Evolutionary conservation across 2,329 filamentous ascomycete genomes (phyloP), one percentile per base, ranked within the genome.

Genomic region (Anthostomella pinea): DNA sequence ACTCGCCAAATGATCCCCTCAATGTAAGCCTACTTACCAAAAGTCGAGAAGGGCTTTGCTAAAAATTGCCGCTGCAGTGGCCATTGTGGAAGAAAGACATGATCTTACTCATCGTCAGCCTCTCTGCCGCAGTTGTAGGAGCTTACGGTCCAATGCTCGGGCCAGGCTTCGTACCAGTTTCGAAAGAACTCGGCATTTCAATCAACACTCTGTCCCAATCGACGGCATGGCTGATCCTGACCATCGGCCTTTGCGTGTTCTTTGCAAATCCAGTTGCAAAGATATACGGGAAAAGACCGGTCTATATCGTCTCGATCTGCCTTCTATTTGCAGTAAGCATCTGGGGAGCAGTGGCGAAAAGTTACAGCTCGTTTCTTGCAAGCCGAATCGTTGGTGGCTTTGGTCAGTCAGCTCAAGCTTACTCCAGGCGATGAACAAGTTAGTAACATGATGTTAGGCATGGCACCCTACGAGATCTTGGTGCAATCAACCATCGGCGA

Each of bases 1-100:
- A 69, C 43, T 68, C 64, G 28, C 69, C 69, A 0, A 73, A 73
- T 38, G 70, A 73, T 40, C 70, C 70, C 3, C 45, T 72, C 7
- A 72, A 71, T 35, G 67, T 67, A 37, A 43, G 65, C 53, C 7
- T 8, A 24, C 20, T 15, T 22, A 28, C 15, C 10, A 9, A 9
- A 6, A 32, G 9, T 22, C 9, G 15, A 4, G 4, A 13, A 29
- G 3, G n/a, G 20, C 23, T 21, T 5, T 8, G 22, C n/a, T n/a
- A n/a, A n/a, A 37, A 30, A 32, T 40, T 46, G 23, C 69, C 65
- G 19, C 52, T 66, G 28, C 65, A 70, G 49, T 71, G 67, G 68
- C 61, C 63, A 16, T 45, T 56, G 27, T 53, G 58, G 40, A 66
- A 64, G 44, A 68, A 68, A 39, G 61, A 66, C 44, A 38, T 60